Evolutionary conservation across 345 rosid genomes (phyloP).

Genomic region (Dipteronia sinensis): DNA sequence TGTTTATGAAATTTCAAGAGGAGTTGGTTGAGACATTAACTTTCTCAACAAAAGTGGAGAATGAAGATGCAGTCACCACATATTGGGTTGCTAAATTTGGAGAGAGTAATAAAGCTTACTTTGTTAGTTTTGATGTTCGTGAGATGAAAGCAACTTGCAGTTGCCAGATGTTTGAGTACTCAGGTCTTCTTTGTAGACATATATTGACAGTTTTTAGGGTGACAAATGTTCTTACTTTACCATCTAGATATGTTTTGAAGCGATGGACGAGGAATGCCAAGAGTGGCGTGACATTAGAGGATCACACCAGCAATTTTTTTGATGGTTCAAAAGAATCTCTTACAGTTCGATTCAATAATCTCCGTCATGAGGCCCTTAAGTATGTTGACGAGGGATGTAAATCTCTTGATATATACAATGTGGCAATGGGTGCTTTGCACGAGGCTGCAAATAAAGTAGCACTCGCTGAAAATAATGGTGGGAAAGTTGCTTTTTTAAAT

Average conservation of each 20-base stretch:
- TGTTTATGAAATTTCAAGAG: constrained; percentile 44
- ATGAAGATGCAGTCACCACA: constrained; percentile 26
- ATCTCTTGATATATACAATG: constrained; percentile 34
- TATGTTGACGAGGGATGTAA: constrained; percentile 39
- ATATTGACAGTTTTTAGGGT: constrained; percentile 46
- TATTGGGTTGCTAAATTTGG: constrained; percentile 39
- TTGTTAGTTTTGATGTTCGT: constrained; percentile 32
- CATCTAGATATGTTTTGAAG: constrained; percentile 36
- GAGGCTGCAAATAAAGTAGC: constrained; percentile 42
- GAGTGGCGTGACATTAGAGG: constrained; percentile 33
- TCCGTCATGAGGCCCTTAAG: constrained; percentile 42
- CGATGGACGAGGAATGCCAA: constrained; percentile 49
- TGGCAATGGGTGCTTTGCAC: constrained; percentile 31
- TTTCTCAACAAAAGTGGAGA: constrained; percentile 35
- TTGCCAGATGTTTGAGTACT: constrained; percentile 44
- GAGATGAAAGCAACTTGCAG: constrained; percentile 42
- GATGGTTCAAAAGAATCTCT: constrained; percentile 32
- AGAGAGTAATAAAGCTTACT: constrained; percentile 36
- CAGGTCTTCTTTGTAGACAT: constrained; percentile 45
- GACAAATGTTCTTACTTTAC: constrained; percentile 45
- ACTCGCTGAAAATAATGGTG: constrained; percentile 23
- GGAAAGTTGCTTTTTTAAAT: background rate
- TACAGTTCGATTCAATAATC: constrained; percentile 35
- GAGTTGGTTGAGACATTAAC: constrained; percentile 46
- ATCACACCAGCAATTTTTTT: constrained; percentile 18